A percentile compares a stretch with the other conserved stretches of the same genome.
Conservation (phyloP, 345 rosid genomes). For the Passiflora organensis region DNA sequence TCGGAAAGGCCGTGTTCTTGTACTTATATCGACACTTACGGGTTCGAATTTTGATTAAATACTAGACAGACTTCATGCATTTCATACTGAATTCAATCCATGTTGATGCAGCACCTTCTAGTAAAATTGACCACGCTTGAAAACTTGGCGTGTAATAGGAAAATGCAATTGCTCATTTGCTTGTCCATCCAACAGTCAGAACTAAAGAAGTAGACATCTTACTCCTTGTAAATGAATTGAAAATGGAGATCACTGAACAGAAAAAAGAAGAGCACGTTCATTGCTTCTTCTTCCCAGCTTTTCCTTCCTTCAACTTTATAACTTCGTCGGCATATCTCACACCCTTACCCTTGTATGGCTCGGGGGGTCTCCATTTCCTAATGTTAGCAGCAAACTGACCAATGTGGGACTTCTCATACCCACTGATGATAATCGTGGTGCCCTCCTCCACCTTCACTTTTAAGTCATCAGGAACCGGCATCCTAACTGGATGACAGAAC, state of each 20-base stretch:
- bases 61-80: no score
- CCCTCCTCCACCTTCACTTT: constrained; percentile 84
- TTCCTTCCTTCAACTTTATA: constrained; percentile 80
- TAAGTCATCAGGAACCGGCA: constrained; percentile 65
- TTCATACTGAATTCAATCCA: no score
- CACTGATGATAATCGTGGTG: constrained; percentile 65
- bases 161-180: no score
- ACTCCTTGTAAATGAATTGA: constrained; percentile 1
- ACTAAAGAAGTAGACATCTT: no score
- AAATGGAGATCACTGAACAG: neutral
- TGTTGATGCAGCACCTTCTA: no score
- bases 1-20: no score
- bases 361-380: constrained; percentile 95
- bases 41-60: no score
- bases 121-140: no score
- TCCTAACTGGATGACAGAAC: constrained; percentile 88
- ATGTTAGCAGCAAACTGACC: constrained; percentile 89
- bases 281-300: constrained; percentile 95
- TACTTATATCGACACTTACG: no score
- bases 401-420: constrained; percentile 64
- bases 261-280: constrained; percentile 1
- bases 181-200: no score
- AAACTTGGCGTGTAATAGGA: no score
- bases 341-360: constrained; percentile 97
- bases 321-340: constrained; percentile 81